Conservation (phyloP, 129 eudicot species). For the Flaveria brownii region DNA sequence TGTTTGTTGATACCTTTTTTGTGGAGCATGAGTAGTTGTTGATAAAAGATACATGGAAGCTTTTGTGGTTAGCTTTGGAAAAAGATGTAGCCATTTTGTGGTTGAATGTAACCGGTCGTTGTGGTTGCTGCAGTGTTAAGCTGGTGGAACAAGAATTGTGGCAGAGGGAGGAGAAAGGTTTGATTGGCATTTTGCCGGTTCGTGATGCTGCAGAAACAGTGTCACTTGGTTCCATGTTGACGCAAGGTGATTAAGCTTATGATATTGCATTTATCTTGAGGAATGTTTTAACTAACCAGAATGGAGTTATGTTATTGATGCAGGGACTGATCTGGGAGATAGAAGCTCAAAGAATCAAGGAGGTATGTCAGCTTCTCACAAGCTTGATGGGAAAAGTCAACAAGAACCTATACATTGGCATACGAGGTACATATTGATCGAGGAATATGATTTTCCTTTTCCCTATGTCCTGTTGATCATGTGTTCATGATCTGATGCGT, state of each 20-base stretch:
- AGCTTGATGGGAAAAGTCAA: slow-evolving; percentile 68
- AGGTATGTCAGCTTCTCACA: slow-evolving; percentile 58
- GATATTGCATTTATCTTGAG: slow-evolving; percentile 1
- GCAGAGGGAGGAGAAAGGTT: slow-evolving; percentile 98
- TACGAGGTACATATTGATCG: slow-evolving; percentile 54
- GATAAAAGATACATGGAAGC: not conserved
- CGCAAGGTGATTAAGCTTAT: slow-evolving; percentile 51
- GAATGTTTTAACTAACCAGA: slow-evolving; percentile 9
- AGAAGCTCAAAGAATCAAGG: slow-evolving; percentile 51
- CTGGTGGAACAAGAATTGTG: slow-evolving; percentile 96
- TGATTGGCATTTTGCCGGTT: slow-evolving; percentile 92
- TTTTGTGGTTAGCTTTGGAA: not conserved
- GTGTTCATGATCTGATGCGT: slow-evolving; percentile 26
- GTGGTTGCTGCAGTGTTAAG: slow-evolving; percentile 62
- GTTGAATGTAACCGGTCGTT: not conserved
- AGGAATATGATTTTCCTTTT: not conserved
- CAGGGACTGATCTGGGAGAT: slow-evolving; percentile 62
- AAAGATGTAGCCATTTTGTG: slow-evolving; percentile 13
- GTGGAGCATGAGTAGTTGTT: slow-evolving; percentile 6
- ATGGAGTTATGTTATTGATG: slow-evolving; percentile 12
- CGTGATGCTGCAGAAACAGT: slow-evolving; percentile 76
- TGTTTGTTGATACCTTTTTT: not conserved
- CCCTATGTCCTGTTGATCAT: slow-evolving; percentile 7
- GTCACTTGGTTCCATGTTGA: slow-evolving; percentile 54
- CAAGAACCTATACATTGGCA: slow-evolving; percentile 95